These are phyloP conservation scores for Quercus agrifolia DNA, from an alignment of 306 rosid genomes.

Conservation along the genomic window DNA sequence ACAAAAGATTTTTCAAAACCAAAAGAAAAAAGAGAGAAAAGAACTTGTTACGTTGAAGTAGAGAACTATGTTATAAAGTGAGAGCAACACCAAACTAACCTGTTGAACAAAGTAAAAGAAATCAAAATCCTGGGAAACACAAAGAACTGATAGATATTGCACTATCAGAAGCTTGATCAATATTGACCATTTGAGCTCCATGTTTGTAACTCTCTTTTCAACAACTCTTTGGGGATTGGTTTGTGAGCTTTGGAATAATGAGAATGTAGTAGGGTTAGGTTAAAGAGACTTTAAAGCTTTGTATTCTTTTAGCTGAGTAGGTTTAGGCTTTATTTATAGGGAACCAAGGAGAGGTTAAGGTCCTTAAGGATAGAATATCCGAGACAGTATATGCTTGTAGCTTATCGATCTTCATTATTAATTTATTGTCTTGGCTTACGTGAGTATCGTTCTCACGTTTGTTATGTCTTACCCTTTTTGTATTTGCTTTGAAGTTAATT, in stretches of 20 bases:
- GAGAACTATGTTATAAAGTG: background rate
- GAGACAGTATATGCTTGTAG: conserved; percentile 7
- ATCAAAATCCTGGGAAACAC: conserved; percentile 59
- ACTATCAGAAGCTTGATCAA: conserved; percentile 42
- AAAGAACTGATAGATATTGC: conserved; percentile 42
- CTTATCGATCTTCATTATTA: background rate
- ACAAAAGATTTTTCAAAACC: background rate
- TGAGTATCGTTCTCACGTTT: conserved; percentile 2
- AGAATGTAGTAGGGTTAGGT: background rate
- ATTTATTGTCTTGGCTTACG: background rate
- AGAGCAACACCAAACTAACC: conserved; percentile 28
- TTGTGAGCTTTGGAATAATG: conserved; percentile 3
- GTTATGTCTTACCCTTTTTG: background rate
- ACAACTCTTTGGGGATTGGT: background rate
- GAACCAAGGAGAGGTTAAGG: conserved; percentile 4
- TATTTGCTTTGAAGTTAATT: background rate
- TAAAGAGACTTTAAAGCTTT: no score
- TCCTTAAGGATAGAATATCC: conserved; percentile 28
- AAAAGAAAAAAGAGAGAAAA: background rate
- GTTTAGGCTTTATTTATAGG: conserved; percentile 30
- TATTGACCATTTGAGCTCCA: conserved; percentile 29
- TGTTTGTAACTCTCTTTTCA: conserved; percentile 9
- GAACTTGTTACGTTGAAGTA: background rate
- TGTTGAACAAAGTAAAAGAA: conserved; percentile 88
- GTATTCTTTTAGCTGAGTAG: background rate